Percentiles rank a stretch among this genome's conserved stretches.
Evolutionary conservation across 768 basidiomycete species (phyloP).

Genomic region (Agrocybe chaxingu): DNA sequence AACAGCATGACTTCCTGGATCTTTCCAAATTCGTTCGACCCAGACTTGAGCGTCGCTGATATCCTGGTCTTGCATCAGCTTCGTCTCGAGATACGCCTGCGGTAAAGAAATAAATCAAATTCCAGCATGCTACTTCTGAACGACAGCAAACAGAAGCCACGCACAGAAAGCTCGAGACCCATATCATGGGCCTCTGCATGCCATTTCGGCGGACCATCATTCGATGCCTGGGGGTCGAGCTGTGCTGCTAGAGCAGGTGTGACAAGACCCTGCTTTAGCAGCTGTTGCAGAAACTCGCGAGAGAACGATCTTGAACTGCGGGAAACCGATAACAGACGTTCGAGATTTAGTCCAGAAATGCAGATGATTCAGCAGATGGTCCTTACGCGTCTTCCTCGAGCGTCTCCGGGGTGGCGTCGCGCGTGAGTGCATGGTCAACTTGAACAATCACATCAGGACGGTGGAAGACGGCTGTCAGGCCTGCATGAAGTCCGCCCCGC

Average conservation of each 20-base stretch:
- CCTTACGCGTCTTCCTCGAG: constrained; percentile 30
- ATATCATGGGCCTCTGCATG: constrained; percentile 56
- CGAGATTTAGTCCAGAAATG: not conserved
- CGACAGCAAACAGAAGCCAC: constrained; percentile 8
- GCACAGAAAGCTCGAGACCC: constrained; percentile 57
- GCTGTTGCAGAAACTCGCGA: constrained; percentile 53
- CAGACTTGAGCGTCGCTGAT: constrained; percentile 34
- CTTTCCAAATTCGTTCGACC: constrained; percentile 48
- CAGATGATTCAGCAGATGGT: not conserved
- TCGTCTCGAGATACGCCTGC: constrained; percentile 57
- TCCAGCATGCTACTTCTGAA: not conserved
- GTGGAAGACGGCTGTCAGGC: constrained; percentile 44
- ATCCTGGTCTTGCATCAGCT: constrained; percentile 48
- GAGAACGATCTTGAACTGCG: constrained; percentile 30
- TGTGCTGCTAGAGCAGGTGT: constrained; percentile 49
- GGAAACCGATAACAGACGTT: not conserved
- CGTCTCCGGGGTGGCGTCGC: constrained; percentile 20
- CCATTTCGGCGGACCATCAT: constrained; percentile 47
- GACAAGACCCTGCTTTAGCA: constrained; percentile 51
- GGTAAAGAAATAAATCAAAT: constrained; percentile 9
- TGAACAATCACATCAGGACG: constrained; percentile 53
- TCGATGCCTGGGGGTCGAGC: constrained; percentile 48
- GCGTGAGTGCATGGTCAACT: constrained; percentile 47
- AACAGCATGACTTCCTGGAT: constrained; percentile 51
- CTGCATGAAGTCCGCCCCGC: constrained; percentile 44